Conservation (phyloP, 179 eudicot species). For the Silene noctiflora region DNA sequence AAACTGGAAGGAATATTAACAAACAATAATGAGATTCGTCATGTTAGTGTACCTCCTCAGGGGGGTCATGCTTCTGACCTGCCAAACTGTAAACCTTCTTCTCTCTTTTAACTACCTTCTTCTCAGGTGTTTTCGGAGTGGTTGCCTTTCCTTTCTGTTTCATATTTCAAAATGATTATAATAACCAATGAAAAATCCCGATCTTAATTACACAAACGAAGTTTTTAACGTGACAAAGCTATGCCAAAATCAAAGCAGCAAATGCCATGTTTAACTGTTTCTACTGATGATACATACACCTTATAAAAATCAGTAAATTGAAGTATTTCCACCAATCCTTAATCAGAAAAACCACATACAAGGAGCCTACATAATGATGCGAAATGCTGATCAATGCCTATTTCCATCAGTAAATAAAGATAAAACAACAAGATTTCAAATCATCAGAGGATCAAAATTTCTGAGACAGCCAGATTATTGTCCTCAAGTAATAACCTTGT, state of each 20-base stretch:
- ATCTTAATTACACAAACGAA: neutral
- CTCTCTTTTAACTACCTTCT: slow-evolving; percentile 38
- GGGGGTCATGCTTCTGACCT: slow-evolving; percentile 73
- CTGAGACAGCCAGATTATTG: too few relatives aligned
- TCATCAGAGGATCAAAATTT: too few relatives aligned
- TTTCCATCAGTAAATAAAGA: too few relatives aligned
- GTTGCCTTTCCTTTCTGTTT: slow-evolving; percentile 50
- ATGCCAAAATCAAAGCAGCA: too few relatives aligned
- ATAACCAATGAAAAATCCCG: neutral
- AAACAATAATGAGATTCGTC: neutral
- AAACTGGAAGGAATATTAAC: too few relatives aligned
- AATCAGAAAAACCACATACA: neutral
- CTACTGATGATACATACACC: neutral
- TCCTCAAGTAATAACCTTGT: too few relatives aligned
- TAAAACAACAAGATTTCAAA: too few relatives aligned
- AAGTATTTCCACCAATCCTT: neutral
- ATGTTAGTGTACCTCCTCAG: slow-evolving; percentile 57
- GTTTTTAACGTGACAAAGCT: neutral
- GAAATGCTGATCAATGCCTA: slow-evolving; percentile 1
- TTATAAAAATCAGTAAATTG: too few relatives aligned
- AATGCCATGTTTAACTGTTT: neutral
- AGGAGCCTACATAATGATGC: slow-evolving; percentile 13
- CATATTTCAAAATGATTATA: neutral
- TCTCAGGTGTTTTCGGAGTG: slow-evolving; percentile 36
- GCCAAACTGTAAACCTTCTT: slow-evolving; percentile 69